Conservation (phyloP, 1,284 basidiomycete species). For the Inonotus hispidus region DNA sequence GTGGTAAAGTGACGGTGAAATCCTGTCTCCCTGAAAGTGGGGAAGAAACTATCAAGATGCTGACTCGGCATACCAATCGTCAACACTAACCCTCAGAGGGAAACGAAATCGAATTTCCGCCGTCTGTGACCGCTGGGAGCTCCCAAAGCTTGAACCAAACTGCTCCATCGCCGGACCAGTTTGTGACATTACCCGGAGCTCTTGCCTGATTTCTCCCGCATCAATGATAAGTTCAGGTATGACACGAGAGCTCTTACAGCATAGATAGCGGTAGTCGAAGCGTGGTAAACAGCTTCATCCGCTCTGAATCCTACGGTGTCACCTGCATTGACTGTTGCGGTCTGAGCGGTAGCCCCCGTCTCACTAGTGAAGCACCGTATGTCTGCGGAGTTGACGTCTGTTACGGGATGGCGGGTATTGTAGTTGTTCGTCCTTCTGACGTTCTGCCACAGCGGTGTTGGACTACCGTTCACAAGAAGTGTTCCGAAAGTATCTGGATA, state of each 20-base stretch:
- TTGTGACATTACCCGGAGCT: conserved; percentile 30
- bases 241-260: conserved; percentile 21
- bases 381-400: conserved; percentile 33
- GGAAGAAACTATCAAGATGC: background rate
- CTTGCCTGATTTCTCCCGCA: conserved; percentile 23
- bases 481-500: conserved; percentile 36
- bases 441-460: conserved; percentile 35
- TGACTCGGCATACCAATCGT: background rate
- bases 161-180: conserved; percentile 33
- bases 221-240: background rate
- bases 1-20: conserved; percentile 27
- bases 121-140: conserved; percentile 22
- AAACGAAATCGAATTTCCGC: conserved; percentile 21
- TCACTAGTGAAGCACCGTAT: conserved; percentile 37
- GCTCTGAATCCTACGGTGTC: conserved; percentile 30
- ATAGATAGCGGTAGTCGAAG: conserved; percentile 37
- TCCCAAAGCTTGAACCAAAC: conserved; percentile 37
- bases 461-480: conserved; percentile 34
- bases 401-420: conserved; percentile 34
- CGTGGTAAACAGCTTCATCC: conserved; percentile 35
- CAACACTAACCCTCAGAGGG: conserved; percentile 19
- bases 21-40: conserved; percentile 19
- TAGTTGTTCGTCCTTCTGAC: conserved; percentile 42
- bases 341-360: conserved; percentile 30
- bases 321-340: conserved; percentile 32